Conservation (phyloP, 495 filamentous ascomycete species). For the Glonium stellatum region DNA sequence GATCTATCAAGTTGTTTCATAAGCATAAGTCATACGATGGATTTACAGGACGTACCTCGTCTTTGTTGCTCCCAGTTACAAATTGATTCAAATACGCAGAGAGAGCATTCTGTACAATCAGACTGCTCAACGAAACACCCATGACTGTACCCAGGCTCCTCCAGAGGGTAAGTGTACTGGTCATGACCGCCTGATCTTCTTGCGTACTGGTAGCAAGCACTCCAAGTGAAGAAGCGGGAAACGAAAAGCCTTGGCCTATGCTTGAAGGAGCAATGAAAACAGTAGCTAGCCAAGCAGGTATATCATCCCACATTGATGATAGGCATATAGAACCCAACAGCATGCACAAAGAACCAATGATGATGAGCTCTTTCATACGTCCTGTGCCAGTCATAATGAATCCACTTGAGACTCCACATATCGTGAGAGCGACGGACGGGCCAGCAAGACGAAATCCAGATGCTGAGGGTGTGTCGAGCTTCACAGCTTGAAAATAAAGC, state of each 20-base stretch:
- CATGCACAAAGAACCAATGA: conserved; percentile 49
- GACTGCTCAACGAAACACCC: conserved; percentile 62
- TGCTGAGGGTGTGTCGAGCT: conserved; percentile 60
- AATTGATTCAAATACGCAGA: conserved; percentile 49
- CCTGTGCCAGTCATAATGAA: conserved; percentile 63
- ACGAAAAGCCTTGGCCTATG: conserved; percentile 59
- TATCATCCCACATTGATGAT: conserved; percentile 45
- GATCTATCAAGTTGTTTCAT: conserved; percentile 9
- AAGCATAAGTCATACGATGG: background rate
- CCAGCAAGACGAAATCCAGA: conserved; percentile 65
- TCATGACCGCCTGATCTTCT: conserved; percentile 69
- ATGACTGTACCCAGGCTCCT: conserved; percentile 62
- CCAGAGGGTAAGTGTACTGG: conserved; percentile 62
- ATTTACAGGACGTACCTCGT: conserved; percentile 30
- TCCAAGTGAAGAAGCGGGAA: conserved; percentile 58
- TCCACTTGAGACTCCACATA: conserved; percentile 56
- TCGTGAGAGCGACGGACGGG: conserved; percentile 51
- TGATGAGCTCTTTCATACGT: conserved; percentile 55
- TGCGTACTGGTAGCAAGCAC: conserved; percentile 61
- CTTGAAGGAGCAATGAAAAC: conserved; percentile 54
- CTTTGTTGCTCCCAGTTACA: conserved; percentile 50
- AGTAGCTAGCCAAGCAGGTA: conserved; percentile 54
- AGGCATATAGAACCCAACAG: conserved; percentile 50
- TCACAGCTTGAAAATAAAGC: conserved; percentile 74
- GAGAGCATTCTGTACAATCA: conserved; percentile 69